These are phyloP conservation scores for Exophiala calicioides DNA, from an alignment of 2,329 filamentous ascomycete genomes.

Conservation along the genomic window DNA sequence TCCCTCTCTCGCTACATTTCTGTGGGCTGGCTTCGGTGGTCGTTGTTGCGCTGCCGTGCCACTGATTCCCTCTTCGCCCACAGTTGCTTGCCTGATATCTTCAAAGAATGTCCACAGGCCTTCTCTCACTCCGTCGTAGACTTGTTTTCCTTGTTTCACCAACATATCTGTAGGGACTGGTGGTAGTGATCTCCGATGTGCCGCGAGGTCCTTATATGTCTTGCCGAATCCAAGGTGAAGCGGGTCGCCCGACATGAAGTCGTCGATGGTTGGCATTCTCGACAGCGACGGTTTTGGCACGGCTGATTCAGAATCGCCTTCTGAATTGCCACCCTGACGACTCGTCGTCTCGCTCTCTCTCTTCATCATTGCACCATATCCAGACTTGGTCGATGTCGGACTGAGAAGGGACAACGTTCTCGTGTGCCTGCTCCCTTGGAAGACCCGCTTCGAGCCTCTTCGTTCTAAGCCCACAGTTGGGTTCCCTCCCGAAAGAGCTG, in stretches of 20 bases:
- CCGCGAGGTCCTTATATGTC: slow-evolving; percentile 38
- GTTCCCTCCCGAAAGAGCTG: background rate
- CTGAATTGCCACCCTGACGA: background rate
- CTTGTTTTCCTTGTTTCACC: slow-evolving; percentile 66
- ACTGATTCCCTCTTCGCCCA: slow-evolving; percentile 84
- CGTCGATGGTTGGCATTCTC: slow-evolving; percentile 25
- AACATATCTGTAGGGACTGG: slow-evolving; percentile 54
- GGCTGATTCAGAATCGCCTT: background rate
- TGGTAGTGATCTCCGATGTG: slow-evolving; percentile 45
- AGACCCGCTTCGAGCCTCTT: slow-evolving; percentile 58
- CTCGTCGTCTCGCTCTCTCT: too few species aligned
- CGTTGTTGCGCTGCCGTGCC: slow-evolving; percentile 38
- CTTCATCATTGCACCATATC: background rate
- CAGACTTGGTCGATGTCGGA: slow-evolving; percentile 17
- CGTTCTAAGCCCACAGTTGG: slow-evolving; percentile 9
- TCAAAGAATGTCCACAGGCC: slow-evolving; percentile 94
- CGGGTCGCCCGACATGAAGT: slow-evolving; percentile 27
- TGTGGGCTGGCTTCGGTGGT: slow-evolving; percentile 35
- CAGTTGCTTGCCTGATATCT: slow-evolving; percentile 90
- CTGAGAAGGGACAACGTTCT: slow-evolving; percentile 76
- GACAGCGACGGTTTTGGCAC: slow-evolving; percentile 15
- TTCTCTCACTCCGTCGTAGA: slow-evolving; percentile 84
- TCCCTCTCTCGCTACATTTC: slow-evolving; percentile 44
- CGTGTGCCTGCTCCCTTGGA: slow-evolving; percentile 62
- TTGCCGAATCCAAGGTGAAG: slow-evolving; percentile 31